Base-by-base conservation (phyloP, 441 rosid genomes). In the Erodium trifolium region DNA sequence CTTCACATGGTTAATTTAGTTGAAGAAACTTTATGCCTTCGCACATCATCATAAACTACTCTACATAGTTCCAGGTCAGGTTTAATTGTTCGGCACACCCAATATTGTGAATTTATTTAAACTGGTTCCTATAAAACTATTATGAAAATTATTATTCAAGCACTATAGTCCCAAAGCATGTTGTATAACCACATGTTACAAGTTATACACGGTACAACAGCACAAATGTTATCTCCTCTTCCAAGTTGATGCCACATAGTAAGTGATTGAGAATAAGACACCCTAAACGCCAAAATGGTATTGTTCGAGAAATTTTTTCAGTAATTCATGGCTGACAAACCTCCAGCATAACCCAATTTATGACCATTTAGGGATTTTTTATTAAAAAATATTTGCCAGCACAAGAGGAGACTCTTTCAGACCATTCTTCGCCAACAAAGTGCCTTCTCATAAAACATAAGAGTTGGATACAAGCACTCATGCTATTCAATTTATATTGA, bases 1-100 rank as follows among this genome's bases (percentile, higher is more conserved):
- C 49, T 43, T 57, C 63, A 57, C 29, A 5, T 11, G 63, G 63
- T 57, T 7, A 57, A 57, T 57, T 57, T 57, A 29, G 63, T 57
- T 16, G 11, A 27, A 49, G 10, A 57, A 57, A 57, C 11, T 18
- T 10, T 18, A 17, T 18, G 10, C 16, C 27, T 57, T 17, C 5
- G 37, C 37, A 34, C 37, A 34, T 34, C 27, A 34, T 57, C 63
- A 43, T 13, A 43, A 43, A 43, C 9, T 43, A 2, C 49, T 1
- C 49, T 1, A 11, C 49, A 43, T 43, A 8, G 49, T 9, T 43
- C 49, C 49, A 43, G 12, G 49, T 43, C 49, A 43, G 49, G 49
- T 43, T 43, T 5, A 43, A 43, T 43, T 43, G 12, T 43, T 11
- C 8, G 1, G 2, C 5, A 41, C 12, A 1, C 12, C 49, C 49